Percentiles rank a stretch among this genome's conserved stretches.
Evolutionary conservation across 805 yeast genomes (phyloP).

Genomic region (Pichia deserticola): DNA sequence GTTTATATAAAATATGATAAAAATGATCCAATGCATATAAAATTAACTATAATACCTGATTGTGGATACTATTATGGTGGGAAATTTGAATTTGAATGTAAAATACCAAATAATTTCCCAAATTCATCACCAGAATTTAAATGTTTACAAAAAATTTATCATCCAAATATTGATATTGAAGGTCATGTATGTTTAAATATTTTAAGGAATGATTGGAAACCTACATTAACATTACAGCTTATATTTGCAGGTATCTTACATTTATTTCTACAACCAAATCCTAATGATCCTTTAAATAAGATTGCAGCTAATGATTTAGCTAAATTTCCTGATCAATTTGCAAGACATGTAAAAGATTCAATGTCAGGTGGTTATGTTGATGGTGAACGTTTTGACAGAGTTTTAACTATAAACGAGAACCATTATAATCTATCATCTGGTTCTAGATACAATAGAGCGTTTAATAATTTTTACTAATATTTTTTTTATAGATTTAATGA

Average conservation of each 20-base stretch:
- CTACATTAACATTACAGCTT: conserved; percentile 75
- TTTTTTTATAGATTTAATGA: no score
- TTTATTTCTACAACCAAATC: conserved; percentile 83
- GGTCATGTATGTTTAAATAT: conserved; percentile 92
- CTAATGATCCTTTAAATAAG: conserved; percentile 87
- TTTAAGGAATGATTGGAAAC: conserved; percentile 93
- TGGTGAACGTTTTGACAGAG: conserved; percentile 55
- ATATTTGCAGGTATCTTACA: conserved; percentile 80
- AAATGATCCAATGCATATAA: conserved; percentile 54
- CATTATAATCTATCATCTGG: not conserved
- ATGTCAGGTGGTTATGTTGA: conserved; percentile 71
- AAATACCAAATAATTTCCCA: conserved; percentile 68
- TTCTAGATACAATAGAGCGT: conserved; percentile 1
- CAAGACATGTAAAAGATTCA: conserved; percentile 46
- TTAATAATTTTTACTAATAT: not conserved
- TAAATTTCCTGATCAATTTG: conserved; percentile 42
- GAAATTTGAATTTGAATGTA: conserved; percentile 57
- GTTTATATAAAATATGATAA: conserved; percentile 33
- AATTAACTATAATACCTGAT: conserved; percentile 51
- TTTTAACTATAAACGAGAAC: conserved; percentile 22
- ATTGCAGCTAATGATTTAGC: conserved; percentile 66
- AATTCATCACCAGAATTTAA: conserved; percentile 87
- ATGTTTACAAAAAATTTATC: conserved; percentile 68
- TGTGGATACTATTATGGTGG: conserved; percentile 73
- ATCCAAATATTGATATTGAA: conserved; percentile 85